Base-by-base conservation (phyloP, 805 yeast species). In the Saccharomycopsis selenospora region DNA sequence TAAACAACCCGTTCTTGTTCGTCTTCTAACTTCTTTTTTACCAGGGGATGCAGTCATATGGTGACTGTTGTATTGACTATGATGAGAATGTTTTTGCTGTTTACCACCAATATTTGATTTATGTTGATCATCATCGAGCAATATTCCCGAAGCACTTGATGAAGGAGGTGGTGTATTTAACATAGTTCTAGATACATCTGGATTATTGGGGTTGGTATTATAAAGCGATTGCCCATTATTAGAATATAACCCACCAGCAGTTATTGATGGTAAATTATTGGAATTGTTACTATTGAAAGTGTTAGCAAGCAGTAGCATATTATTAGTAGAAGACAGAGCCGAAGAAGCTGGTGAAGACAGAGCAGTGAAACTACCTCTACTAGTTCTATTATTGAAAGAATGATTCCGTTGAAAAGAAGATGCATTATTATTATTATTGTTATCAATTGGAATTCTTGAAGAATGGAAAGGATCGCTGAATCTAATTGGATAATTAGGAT, bases 1-100 rank as follows among this genome's bases (percentile, higher is more conserved):
- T 48, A 81, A 63, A 61, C 90, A 83, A 2, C 91, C 91, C 0
- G 89, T 82, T 57, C 85, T 69, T 2, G 89, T 83, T 45, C 90
- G 68, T 42, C 82, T 51, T 20, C 49, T 47, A 14, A 45, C 36
- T 30, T 45, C 45, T 23, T 45, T 42, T 29, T 49, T 51, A 27
- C 45, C 48, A 7, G 45, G n/a, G 18, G 30, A 27, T 43, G 25
- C 38, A 13, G 17, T 30, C 7, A 18, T 49, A 49, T 36, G 44
- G n/a, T 18, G 41, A 20, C 26, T 28, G 46, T 20, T 17, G 46
- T n/a, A 18, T 7, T 22, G 14, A 20, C 18, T 7, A 33, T 33
- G 38, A 20, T 33, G 10, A 14, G n/a, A 4, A 10, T 10, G 38
- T 33, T 33, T 33, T 10, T 33, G n/a, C 20, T 20, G 20, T 17